These are phyloP conservation scores for Neurospora hispaniola DNA, from an alignment of 495 filamentous ascomycete genomes.

Conservation along the genomic window DNA sequence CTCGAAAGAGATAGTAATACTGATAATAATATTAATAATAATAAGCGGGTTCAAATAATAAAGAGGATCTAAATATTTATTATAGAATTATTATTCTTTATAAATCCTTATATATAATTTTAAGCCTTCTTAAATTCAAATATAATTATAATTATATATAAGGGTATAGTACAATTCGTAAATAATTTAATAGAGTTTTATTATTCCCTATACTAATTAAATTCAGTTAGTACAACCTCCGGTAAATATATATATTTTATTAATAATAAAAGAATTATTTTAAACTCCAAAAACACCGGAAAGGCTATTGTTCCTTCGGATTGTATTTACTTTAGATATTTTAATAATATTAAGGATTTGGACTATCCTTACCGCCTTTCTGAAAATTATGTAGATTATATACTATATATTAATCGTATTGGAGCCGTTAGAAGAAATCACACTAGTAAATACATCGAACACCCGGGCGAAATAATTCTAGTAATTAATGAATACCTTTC, in stretches of 20 bases:
- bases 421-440: neutral
- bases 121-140: neutral
- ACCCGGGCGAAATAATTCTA: too few species aligned
- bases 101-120: neutral
- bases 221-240: neutral
- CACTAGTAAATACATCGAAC: too few species aligned
- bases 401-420: neutral
- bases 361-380: neutral
- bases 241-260: neutral
- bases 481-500: too few species aligned
- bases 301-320: neutral
- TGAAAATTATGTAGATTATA: neutral
- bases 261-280: neutral
- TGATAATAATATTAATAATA: neutral
- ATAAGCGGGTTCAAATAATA: neutral
- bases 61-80: too few species aligned
- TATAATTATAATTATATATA: neutral
- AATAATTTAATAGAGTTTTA: neutral
- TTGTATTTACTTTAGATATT: neutral
- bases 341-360: neutral
- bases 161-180: neutral
- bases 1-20: neutral
- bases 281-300: neutral
- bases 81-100: neutral
- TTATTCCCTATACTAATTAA: neutral